A percentile compares a stretch with the other conserved stretches of the same genome.
Evolutionary conservation across 768 basidiomycete species (phyloP).

Genomic region (Exsudoporus frostii): DNA sequence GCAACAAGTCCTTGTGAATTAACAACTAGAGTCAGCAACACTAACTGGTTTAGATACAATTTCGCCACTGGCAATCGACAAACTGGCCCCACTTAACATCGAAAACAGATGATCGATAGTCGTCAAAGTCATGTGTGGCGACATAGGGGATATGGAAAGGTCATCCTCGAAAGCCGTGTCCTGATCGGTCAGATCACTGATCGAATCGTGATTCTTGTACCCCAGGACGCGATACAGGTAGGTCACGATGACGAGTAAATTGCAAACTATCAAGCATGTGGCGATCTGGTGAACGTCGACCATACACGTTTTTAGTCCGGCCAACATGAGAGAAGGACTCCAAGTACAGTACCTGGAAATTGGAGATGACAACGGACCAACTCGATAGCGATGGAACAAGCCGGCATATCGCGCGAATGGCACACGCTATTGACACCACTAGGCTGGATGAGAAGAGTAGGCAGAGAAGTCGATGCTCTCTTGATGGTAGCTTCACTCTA

Average conservation of each 20-base stretch:
- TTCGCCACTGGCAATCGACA: too few species aligned
- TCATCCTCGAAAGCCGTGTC: neutral
- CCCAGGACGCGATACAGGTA: constrained; percentile 23
- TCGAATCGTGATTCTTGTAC: neutral
- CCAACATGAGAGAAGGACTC: neutral
- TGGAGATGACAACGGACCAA: neutral
- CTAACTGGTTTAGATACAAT: neutral
- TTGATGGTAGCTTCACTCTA: neutral
- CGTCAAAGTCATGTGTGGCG: constrained; percentile 6
- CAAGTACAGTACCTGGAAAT: constrained; percentile 8
- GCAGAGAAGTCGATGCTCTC: constrained; percentile 10
- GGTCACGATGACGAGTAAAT: constrained; percentile 24
- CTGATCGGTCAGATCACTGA: neutral
- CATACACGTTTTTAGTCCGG: neutral
- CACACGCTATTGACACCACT: neutral
- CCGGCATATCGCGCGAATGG: neutral
- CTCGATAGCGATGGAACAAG: neutral
- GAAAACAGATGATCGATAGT: constrained; percentile 10
- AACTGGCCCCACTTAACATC: neutral
- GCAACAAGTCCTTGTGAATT: neutral
- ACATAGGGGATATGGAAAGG: neutral
- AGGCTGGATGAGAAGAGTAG: constrained; percentile 7
- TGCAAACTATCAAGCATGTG: constrained; percentile 16
- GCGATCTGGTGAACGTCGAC: constrained; percentile 9
- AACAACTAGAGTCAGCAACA: neutral